phyloP scores from a whole-genome alignment of 2,329 filamentous ascomycete species.

The Septoria petroselini region DNA sequence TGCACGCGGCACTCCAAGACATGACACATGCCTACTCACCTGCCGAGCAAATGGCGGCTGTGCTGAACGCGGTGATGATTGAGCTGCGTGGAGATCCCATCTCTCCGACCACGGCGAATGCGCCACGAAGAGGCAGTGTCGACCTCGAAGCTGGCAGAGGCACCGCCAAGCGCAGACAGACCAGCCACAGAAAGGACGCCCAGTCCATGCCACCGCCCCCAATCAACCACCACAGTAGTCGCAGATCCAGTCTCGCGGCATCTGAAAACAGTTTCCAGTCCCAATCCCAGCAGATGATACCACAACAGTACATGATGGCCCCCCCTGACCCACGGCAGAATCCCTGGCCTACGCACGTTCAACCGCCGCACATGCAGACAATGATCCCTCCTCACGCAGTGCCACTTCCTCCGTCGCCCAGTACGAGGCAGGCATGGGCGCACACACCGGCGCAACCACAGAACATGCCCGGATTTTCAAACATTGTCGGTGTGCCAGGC shows the following conservation, averaged over 20 bases:
- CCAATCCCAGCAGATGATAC: constrained; percentile 9
- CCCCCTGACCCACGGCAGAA: constrained; percentile 22
- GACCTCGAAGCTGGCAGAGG: constrained; percentile 21
- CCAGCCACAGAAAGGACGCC: constrained; percentile 1
- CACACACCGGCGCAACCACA: constrained; percentile 7
- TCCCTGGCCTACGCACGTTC: constrained; percentile 10
- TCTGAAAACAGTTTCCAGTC: constrained; percentile 10
- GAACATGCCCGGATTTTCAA: constrained; percentile 16
- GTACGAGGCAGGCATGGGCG: constrained; percentile 21
- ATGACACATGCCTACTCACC: constrained; percentile 29
- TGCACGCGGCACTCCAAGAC: constrained; percentile 28
- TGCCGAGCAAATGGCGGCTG: constrained; percentile 28
- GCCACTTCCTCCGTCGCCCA: constrained; percentile 5
- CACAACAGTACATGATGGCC: constrained; percentile 20
- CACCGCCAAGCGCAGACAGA: constrained; percentile 25
- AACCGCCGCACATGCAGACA: not conserved
- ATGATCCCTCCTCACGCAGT: constrained; percentile 14
- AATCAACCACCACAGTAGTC: constrained; percentile 5
- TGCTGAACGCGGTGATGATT: constrained; percentile 29
- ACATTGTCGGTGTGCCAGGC: constrained; percentile 18
- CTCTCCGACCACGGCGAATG: constrained; percentile 20
- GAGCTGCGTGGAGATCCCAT: constrained; percentile 29
- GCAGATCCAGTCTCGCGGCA: constrained; percentile 18
- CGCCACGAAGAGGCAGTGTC: constrained; percentile 24
- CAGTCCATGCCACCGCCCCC: constrained; percentile 23